Evolutionary conservation across 257 asterid genomes (phyloP), one percentile per base, ranked within the genome.

Genomic region (Datura wrightii): DNA sequence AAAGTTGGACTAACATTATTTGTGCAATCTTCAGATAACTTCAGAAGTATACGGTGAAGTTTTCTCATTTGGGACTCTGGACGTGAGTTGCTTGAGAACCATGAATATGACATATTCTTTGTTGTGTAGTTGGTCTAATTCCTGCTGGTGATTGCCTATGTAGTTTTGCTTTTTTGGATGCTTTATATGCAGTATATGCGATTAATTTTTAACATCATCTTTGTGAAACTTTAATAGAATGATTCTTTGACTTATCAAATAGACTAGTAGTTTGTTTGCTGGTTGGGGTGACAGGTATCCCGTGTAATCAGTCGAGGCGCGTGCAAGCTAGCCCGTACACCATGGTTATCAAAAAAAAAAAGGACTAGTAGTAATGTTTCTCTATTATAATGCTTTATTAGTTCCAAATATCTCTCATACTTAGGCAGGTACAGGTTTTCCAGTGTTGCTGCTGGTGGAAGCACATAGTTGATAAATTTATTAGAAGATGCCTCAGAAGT

Each of bases 11-110:
- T 4, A 78, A 11, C 42, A 78, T 34, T 50, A 8, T 50, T 76
- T 24, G 15, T 76, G 42, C 24, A 5, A 50, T 76, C 81, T 72
- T 66, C 50, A 46, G 7, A 65, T 65, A 65, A 65, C 72, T 65
- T 37, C 54, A 69, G 79, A 50, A 76, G 81, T 24, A 36, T 24
- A 50, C 15, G 8, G 10, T 50, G 81, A 50, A 50, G 8, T 76
- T 13, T 24, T 48, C 19, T 76, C 44, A 76, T 24, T 76, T 76
- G 59, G 56, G 19, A 74, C 80, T 74, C 80, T 74, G 44, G 81
- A 74, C 6, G 44, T 76, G 62, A 78, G 82, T 34, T 52, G 34
- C 63, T 52, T 52, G 63, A 78, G 63, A 78, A 52, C 24, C 63
- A 34, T 78, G 63, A 78, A 52, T 78, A 34, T 15, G 1, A 52